Evolutionary conservation across 169 alveolate species (phyloP), one percentile per base, ranked within the genome.

Genomic region (Plasmodium vinckei): DNA sequence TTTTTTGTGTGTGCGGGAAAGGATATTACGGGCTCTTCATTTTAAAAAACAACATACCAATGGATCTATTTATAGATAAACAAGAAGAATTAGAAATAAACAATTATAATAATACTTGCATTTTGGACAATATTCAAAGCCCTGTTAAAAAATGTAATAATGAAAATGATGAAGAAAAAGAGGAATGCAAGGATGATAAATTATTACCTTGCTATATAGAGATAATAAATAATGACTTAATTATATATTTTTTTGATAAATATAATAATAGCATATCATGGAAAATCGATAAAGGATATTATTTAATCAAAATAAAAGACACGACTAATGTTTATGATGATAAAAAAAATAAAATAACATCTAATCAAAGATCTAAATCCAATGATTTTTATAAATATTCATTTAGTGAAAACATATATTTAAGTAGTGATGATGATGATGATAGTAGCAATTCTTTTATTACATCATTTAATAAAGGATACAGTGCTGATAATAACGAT

Each of bases 201-300:
- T 59, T 86, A 86, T 53, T 86, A 17, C 91, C 91, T 10, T 86
- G 91, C 39, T 68, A 63, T 86, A 21, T 86, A 49, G 87, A 86
- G 64, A 49, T 86, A 25, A 63, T 69, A 42, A 70, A 86, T 70
- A 25, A 19, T 44, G 51, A 86, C 51, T 65, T 86, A n/a, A 42
- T 86, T 69, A 25, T 86, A 69, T 86, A 86, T 23, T 49, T 86
- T 42, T 86, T 70, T 59, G 91, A 86, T 49, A 70, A 59, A 33
- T 60, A 70, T 56, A 63, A 70, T 70, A 70, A 86, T 69, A 86
- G 71, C 42, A 60, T 86, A 15, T 86, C 87, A 44, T 86, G 91
- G 91, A 65, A 27, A 23, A 7, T 86, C 23, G 75, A 86, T 19
- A 60, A 64, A 65, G 87, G 87, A 51, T 57, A 59, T 15, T 86